Percentiles rank a stretch among this genome's conserved stretches.
Conservation (phyloP, 2,329 filamentous ascomycete species). For the Trichophyton benhamiae region DNA sequence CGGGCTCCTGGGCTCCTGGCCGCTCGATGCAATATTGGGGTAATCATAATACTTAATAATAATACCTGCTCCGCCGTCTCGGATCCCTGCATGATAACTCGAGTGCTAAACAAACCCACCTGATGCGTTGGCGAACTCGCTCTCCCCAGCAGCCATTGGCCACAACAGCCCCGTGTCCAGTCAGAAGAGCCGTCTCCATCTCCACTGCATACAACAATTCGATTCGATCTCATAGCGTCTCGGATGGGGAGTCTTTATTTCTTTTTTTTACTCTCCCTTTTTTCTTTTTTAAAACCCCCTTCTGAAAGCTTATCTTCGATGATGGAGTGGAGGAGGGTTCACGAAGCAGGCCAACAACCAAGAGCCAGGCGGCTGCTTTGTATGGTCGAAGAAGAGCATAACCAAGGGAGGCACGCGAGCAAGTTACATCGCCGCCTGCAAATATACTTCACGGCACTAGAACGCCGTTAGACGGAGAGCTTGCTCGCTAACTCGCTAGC, state of each 20-base stretch:
- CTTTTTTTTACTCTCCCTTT: neutral
- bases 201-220: neutral
- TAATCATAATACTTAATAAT: too few species aligned
- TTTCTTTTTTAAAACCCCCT: too few species aligned
- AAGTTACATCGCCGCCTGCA: too few species aligned
- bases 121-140: constrained; percentile 1
- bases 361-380: too few species aligned
- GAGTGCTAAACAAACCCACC: neutral
- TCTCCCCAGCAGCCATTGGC: neutral
- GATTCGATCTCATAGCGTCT: neutral
- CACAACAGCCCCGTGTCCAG: neutral
- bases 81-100: neutral
- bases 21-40: neutral
- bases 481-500: too few species aligned
- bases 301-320: neutral
- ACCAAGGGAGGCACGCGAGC: too few species aligned
- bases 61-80: neutral
- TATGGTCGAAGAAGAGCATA: too few species aligned
- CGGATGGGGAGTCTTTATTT: neutral
- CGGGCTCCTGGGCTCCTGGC: too few species aligned
- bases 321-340: too few species aligned
- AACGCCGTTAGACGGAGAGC: too few species aligned
- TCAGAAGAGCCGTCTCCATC: neutral
- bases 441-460: too few species aligned
- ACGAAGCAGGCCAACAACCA: too few species aligned